Base-by-base conservation (phyloP, 75 land plant genomes). In the Ceratopteris richardii region DNA sequence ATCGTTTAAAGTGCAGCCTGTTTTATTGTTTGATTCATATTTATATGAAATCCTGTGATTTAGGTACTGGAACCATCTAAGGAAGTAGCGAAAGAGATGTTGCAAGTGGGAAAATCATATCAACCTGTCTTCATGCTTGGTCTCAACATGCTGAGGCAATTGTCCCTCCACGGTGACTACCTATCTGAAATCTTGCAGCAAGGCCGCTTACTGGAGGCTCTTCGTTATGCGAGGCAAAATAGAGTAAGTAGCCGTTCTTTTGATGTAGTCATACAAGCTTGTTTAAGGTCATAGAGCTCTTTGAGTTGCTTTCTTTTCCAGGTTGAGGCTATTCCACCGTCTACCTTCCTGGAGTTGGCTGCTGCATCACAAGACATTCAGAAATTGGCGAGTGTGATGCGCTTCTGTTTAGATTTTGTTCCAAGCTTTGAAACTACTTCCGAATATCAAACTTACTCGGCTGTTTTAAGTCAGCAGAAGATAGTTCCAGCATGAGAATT, bases 11-110 rank as follows among this genome's bases (percentile, higher is more conserved):
- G n/a, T n/a, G n/a, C n/a, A n/a, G n/a, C n/a, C n/a, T n/a, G n/a
- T n/a, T n/a, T n/a, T n/a, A n/a, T n/a, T n/a, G n/a, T n/a, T n/a
- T n/a, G n/a, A n/a, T n/a, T n/a, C n/a, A n/a, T n/a, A n/a, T n/a
- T n/a, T n/a, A n/a, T 20, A 6, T 11, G 7, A 10, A 51, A 27
- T 6, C 33, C 43, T 67, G 29, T 27, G 31, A 52, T 23, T 54
- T 80, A 88, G 93, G 78, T 88, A 47, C 14, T 90, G 26, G 96
- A 85, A 56, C 91, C 98, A 20, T 94, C 96, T 26, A 86, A 77
- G 66, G 88, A 81, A 68, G 86, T 90, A 54, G 98, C 88, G 31
- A 46, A 78, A 54, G 83, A 86, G 54, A 80, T 94, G 7, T 29
- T 89, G 44, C 93, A 90, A 36, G 77, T 77, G 21, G 96, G 91